A percentile compares a stretch with the other conserved stretches of the same genome.
Conservation (phyloP, 2,329 filamentous ascomycete genomes). For the Alternaria gansuensis region DNA sequence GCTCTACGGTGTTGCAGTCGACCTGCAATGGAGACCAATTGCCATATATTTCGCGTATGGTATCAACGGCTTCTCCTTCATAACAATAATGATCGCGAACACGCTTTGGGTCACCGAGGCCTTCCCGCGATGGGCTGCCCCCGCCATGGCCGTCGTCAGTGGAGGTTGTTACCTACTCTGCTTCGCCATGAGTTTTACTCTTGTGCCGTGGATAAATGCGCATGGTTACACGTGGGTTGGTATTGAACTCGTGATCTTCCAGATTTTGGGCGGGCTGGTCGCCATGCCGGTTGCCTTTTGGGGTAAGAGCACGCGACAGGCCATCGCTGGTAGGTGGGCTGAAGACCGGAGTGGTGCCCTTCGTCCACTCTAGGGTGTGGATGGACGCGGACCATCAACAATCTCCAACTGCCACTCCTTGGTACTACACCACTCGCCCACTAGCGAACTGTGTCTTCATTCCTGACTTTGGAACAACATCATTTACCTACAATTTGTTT, state of each 20-base stretch:
- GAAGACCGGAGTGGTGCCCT: constrained; percentile 40
- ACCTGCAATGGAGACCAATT: constrained; percentile 23
- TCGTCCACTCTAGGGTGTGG: constrained; percentile 29
- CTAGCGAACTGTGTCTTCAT: background rate
- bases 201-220: constrained; percentile 36
- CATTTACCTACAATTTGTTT: no score
- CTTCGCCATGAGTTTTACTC: constrained; percentile 37
- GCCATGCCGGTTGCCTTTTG: constrained; percentile 44
- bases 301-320: constrained; percentile 42
- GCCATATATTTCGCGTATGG: constrained; percentile 42
- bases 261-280: constrained; percentile 43
- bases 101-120: constrained; percentile 48
- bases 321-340: constrained; percentile 41
- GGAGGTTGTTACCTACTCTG: constrained; percentile 37
- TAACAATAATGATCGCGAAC: constrained; percentile 36
- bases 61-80: constrained; percentile 41
- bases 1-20: constrained; percentile 39
- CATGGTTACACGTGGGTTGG: constrained; percentile 44
- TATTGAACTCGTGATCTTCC: constrained; percentile 49
- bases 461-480: no score
- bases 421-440: background rate
- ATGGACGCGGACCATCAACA: background rate
- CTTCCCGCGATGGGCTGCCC: constrained; percentile 47
- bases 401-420: background rate
- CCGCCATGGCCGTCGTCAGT: constrained; percentile 38